Base-by-base conservation (phyloP, 2,329 filamentous ascomycete species). In the Aspergillus japonicus region DNA sequence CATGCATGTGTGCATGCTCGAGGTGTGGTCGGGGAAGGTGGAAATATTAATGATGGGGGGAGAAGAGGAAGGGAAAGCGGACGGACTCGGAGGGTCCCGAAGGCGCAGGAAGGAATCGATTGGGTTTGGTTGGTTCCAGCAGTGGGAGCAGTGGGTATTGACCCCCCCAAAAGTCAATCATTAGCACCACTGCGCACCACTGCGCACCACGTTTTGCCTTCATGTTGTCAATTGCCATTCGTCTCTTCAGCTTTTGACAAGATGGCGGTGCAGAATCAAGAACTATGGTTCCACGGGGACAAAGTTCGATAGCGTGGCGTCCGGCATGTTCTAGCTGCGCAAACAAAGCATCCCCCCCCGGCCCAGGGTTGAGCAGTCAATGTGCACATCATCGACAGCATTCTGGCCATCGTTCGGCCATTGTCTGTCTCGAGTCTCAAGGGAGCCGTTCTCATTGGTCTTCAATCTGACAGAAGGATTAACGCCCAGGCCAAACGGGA, bases 101-200 rank as follows among this genome's bases (percentile, higher is more conserved):
- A 16, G 33, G 33, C 33, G 33, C 33, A 35, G 33, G 39, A 44
- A 44, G 39, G 39, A 44, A 16, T 44, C 39, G 5, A 54, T 10
- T 55, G 42, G 29, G 53, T 48, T 42, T 55, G 53, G 53, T 55
- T 55, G 53, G 53, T 21, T 55, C 24, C 53, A 44, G 39, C 39
- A 47, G 53, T 55, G 53, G 44, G 23, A 44, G 39, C 39, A 47
- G 53, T 55, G 53, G 53, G 47, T 35, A 47, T 55, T 35, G 5
- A 12, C 12, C 12, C 33, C 42, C 53, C 21, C 42, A 35, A 55
- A 55, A 55, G 53, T 55, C 53, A 48, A 55, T 55, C 31, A 55
- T 48, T 35, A 35, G 42, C 53, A 55, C 42, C 53, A 16, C 2
- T 16, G 11, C 4, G 33, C 4, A 23, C 23, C 23, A 33, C 31